Percentiles rank a stretch among this genome's conserved stretches.
Conservation (phyloP, 1,139 yeast genomes). For the Nakaseomyces bracarensis region DNA sequence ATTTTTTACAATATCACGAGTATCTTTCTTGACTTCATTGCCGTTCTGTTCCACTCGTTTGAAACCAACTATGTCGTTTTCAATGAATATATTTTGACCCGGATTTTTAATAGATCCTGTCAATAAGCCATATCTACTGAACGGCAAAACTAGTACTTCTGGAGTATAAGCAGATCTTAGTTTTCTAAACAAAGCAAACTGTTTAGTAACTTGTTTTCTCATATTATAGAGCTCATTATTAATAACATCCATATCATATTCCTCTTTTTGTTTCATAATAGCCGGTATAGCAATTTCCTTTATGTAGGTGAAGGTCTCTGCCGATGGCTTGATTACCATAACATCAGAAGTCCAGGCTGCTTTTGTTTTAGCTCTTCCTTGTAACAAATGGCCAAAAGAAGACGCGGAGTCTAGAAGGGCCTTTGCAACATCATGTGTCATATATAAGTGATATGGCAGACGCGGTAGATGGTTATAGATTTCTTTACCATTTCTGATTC, state of each 20-base stretch:
- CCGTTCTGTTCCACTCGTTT: constrained; percentile 17
- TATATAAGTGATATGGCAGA: constrained; percentile 23
- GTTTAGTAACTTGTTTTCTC: constrained; percentile 23
- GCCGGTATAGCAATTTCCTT: constrained; percentile 18
- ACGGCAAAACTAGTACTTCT: constrained; percentile 27
- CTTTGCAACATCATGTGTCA: constrained; percentile 23
- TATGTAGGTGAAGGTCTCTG: constrained; percentile 17
- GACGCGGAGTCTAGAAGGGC: constrained; percentile 24
- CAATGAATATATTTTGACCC: constrained; percentile 17
- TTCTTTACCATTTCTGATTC: constrained; percentile 22
- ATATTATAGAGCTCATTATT: constrained; percentile 28
- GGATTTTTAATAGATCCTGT: constrained; percentile 24
- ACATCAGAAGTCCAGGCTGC: constrained; percentile 26
- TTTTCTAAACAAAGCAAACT: constrained; percentile 26
- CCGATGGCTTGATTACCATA: constrained; percentile 31
- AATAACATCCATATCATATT: constrained; percentile 30
- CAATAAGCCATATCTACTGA: constrained; percentile 27
- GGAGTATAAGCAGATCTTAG: constrained; percentile 23
- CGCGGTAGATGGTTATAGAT: constrained; percentile 30
- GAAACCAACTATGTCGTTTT: constrained; percentile 26
- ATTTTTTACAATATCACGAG: constrained; percentile 13
- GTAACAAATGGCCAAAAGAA: constrained; percentile 20
- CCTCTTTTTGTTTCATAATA: constrained; percentile 15
- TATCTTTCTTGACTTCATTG: constrained; percentile 9
- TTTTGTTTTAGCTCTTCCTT: constrained; percentile 18